Evolutionary conservation across 208 protist genomes (phyloP).

Genomic region (Hexamita inflata): DNA sequence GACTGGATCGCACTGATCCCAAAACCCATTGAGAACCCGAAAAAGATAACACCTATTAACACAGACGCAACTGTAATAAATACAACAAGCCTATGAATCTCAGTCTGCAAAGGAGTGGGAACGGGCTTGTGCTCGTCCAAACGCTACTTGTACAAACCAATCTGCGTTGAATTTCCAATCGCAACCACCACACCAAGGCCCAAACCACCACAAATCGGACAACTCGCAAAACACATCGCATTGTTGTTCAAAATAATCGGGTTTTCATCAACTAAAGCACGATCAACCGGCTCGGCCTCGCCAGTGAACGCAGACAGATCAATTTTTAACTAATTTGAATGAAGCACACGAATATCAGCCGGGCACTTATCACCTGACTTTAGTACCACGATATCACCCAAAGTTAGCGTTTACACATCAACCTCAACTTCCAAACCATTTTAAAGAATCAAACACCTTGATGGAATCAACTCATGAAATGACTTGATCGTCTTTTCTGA

Average conservation of each 20-base stretch:
- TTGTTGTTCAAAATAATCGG: background rate
- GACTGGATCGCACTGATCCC: background rate
- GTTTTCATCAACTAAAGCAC: background rate
- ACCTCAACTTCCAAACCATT: background rate
- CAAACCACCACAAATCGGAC: background rate
- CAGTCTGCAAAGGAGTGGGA: conserved; percentile 23
- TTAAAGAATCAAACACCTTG: background rate
- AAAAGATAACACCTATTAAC: conserved; percentile 26
- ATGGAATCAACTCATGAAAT: conserved; percentile 12
- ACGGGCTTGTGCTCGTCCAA: background rate
- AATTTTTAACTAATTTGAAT: conserved; percentile 8
- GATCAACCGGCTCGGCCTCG: conserved; percentile 10
- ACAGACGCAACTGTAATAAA: conserved; percentile 22
- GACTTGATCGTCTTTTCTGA: conserved; percentile 10
- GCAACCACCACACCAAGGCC: conserved; percentile 1
- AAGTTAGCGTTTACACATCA: background rate
- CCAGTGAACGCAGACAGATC: conserved; percentile 30
- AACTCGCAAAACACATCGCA: background rate
- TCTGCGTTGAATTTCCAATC: conserved; percentile 27
- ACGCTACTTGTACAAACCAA: conserved; percentile 6
- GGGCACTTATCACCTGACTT: conserved; percentile 13
- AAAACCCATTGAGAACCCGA: background rate
- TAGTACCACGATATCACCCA: conserved; percentile 31
- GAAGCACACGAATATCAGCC: conserved; percentile 26
- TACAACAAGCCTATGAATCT: conserved; percentile 19